Percentiles rank a stretch among this genome's conserved stretches.
Evolutionary conservation across 2,329 filamentous ascomycete genomes (phyloP).

Genomic region (Trematosphaeria pertusa): DNA sequence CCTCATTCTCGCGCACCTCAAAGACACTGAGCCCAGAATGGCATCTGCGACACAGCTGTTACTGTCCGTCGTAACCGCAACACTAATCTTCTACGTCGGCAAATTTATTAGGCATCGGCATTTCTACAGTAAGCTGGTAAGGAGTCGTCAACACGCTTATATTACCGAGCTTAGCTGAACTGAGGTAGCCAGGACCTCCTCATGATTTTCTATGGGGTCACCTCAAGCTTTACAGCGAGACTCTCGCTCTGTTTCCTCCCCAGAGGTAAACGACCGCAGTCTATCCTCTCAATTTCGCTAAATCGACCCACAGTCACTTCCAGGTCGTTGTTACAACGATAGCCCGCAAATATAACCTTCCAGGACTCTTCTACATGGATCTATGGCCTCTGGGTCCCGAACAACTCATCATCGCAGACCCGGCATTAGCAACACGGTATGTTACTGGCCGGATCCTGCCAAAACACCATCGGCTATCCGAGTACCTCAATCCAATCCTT

Average conservation of each 20-base stretch:
- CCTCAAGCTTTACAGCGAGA: slow-evolving; percentile 47
- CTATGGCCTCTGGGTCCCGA: slow-evolving; percentile 50
- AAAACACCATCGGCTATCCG: slow-evolving; percentile 32
- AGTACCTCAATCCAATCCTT: slow-evolving; percentile 32
- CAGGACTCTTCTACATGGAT: slow-evolving; percentile 53
- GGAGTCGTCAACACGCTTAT: too few species aligned
- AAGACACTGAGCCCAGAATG: too few species aligned
- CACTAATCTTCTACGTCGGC: too few species aligned
- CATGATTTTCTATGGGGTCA: slow-evolving; percentile 52
- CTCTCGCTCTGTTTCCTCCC: slow-evolving; percentile 39
- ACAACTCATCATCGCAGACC: slow-evolving; percentile 44
- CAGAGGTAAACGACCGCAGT: too few species aligned
- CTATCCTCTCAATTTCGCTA: too few species aligned
- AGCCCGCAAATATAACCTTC: slow-evolving; percentile 42
- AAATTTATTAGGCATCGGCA: too few species aligned
- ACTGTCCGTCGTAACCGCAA: too few species aligned
- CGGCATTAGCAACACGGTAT: slow-evolving; percentile 48
- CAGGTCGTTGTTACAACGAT: slow-evolving; percentile 46
- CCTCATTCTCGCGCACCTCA: too few species aligned
- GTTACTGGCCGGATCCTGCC: slow-evolving; percentile 41
- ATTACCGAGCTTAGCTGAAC: too few species aligned
- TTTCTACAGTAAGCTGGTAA: too few species aligned
- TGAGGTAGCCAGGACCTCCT: slow-evolving; percentile 53
- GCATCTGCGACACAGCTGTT: too few species aligned
- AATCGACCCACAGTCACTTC: slow-evolving; percentile 45